A percentile compares a stretch with the other conserved stretches of the same genome.
phyloP scores from a whole-genome alignment of 345 rosid species.

The Nasturtium officinale region DNA sequence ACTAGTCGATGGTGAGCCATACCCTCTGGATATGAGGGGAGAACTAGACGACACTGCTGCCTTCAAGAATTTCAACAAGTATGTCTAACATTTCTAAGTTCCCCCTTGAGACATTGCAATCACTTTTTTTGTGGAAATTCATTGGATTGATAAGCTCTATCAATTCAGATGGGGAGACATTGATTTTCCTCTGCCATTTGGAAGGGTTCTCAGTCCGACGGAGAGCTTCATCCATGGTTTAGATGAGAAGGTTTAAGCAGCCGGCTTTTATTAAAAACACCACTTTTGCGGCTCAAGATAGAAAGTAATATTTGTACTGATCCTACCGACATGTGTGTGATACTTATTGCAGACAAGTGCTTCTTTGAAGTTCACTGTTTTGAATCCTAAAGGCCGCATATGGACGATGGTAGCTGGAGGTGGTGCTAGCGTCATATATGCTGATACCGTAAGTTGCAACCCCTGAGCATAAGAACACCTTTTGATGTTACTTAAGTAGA shows the following conservation, averaged over 20 bases:
- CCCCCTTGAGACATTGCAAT: neutral
- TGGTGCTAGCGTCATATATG: constrained; percentile 98
- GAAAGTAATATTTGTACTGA: neutral
- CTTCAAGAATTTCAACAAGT: constrained; percentile 94
- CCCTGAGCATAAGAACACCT: neutral
- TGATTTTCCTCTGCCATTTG: constrained; percentile 93
- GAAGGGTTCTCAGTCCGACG: constrained; percentile 81
- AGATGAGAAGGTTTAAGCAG: constrained; percentile 80
- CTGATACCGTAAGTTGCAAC: constrained; percentile 71
- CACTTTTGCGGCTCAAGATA: neutral
- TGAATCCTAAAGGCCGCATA: constrained; percentile 93
- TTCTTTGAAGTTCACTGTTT: constrained; percentile 89
- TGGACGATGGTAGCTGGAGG: constrained; percentile 99
- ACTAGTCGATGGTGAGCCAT: constrained; percentile 82
- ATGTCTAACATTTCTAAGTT: constrained; percentile 30
- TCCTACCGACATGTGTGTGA: neutral
- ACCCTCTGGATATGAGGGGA: constrained; percentile 97
- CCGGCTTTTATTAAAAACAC: neutral
- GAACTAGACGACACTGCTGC: constrained; percentile 96
- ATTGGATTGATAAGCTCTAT: constrained; percentile 18
- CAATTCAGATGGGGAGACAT: constrained; percentile 78
- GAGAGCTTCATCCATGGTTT: constrained; percentile 80
- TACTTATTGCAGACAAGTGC: constrained; percentile 77
- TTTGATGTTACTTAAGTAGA: too few relatives aligned
- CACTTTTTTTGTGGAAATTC: constrained; percentile 7